A percentile compares a stretch with the other conserved stretches of the same genome.
Evolutionary conservation across 108 stramenopile genomes (phyloP).

Genomic region (Cylindrotheca fusiformis): DNA sequence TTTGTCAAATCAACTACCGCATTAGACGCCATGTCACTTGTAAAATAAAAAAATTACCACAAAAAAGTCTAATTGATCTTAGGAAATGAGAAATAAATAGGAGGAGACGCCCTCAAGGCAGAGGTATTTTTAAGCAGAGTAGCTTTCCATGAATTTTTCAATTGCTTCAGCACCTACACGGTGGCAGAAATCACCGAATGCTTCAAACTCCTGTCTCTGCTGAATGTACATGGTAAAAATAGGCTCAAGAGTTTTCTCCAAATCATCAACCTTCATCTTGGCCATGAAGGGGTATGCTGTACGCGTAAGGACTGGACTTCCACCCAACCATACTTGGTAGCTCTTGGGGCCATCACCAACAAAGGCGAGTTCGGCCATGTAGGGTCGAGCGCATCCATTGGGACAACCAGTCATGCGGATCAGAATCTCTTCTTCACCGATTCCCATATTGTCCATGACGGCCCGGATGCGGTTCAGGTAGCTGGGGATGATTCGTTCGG

Average conservation of each 20-base stretch:
- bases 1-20: too few relatives aligned
- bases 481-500: conserved; percentile 91
- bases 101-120: background rate
- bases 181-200: conserved; percentile 91
- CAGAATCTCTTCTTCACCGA: conserved; percentile 91
- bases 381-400: conserved; percentile 97
- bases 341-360: conserved; percentile 94
- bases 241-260: conserved; percentile 88
- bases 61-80: background rate
- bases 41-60: too few relatives aligned
- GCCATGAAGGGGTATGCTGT: conserved; percentile 91
- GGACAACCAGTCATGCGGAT: conserved; percentile 99
- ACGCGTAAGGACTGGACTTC: conserved; percentile 89
- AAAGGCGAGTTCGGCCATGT: conserved; percentile 99
- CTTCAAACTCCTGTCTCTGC: conserved; percentile 80
- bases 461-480: conserved; percentile 85
- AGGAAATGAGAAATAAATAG: background rate
- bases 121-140: conserved; percentile 4
- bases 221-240: conserved; percentile 85
- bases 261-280: conserved; percentile 72
- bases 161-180: conserved; percentile 82
- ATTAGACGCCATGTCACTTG: too few relatives aligned
- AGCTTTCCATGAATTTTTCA: conserved; percentile 52
- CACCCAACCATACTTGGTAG: conserved; percentile 97
- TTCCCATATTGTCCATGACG: conserved; percentile 78